A percentile compares a stretch with the other conserved stretches of the same genome.
phyloP scores from a whole-genome alignment of 495 filamentous ascomycete genomes.

The Neurospora sp. region DNA sequence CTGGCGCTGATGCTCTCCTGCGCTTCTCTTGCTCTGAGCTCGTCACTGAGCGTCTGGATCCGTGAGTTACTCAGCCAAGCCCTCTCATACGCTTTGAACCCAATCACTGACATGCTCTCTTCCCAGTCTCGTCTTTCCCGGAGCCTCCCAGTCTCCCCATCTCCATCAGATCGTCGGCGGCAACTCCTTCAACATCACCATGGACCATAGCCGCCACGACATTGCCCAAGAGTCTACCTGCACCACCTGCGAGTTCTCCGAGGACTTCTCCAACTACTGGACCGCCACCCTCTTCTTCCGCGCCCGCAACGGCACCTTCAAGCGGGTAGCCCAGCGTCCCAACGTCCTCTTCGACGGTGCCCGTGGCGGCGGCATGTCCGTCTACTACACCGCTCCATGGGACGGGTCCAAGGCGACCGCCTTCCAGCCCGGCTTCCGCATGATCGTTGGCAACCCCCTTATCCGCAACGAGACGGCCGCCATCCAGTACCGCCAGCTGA shows the following conservation, averaged over 20 bases:
- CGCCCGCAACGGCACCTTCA: slow-evolving; percentile 28
- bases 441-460: slow-evolving; percentile 57
- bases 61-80: too few species aligned
- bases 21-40: slow-evolving; percentile 49
- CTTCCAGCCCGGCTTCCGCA: slow-evolving; percentile 53
- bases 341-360: slow-evolving; percentile 14
- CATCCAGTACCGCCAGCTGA: slow-evolving; percentile 26
- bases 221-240: slow-evolving; percentile 17
- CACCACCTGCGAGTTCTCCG: slow-evolving; percentile 21
- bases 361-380: slow-evolving; percentile 27
- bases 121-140: slow-evolving; percentile 17
- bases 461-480: slow-evolving; percentile 19
- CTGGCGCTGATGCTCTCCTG: slow-evolving; percentile 27
- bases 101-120: background rate
- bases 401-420: slow-evolving; percentile 31
- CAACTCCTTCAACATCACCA: slow-evolving; percentile 25
- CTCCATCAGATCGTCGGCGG: slow-evolving; percentile 21
- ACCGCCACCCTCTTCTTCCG: slow-evolving; percentile 30
- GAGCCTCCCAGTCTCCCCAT: slow-evolving; percentile 14
- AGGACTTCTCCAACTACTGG: slow-evolving; percentile 35
- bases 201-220: slow-evolving; percentile 11
- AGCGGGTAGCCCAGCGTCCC: slow-evolving; percentile 23
- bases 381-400: slow-evolving; percentile 34
- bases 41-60: slow-evolving; percentile 20
- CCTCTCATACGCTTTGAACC: too few species aligned